Evolutionary conservation across 371 early-diverging fungal genomes (phyloP).

Genomic region (Quaeritorhiza haematococci): DNA sequence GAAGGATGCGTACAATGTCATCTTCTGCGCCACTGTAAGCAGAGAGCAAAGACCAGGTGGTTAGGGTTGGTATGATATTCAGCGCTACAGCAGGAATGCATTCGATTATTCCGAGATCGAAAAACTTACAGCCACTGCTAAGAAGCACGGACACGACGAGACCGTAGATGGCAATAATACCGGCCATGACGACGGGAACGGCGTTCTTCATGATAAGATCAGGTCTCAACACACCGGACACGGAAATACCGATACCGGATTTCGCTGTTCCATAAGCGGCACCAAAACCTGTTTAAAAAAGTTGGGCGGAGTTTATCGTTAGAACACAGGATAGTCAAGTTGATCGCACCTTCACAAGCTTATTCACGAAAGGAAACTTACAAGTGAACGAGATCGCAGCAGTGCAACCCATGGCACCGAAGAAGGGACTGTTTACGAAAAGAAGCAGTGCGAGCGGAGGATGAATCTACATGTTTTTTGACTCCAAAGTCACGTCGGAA

Average conservation of each 20-base stretch:
- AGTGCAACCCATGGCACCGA: slow-evolving; percentile 93
- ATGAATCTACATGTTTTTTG: neutral
- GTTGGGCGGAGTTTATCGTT: neutral
- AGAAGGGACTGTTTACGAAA: slow-evolving; percentile 70
- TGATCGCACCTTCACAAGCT: no score
- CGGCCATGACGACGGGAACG: slow-evolving; percentile 96
- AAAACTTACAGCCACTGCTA: slow-evolving; percentile 72
- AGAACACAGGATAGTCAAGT: neutral
- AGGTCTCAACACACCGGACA: slow-evolving; percentile 88
- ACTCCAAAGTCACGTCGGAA: neutral
- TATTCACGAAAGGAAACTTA: slow-evolving; percentile 64
- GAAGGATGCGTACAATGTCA: slow-evolving; percentile 62
- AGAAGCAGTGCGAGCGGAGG: neutral
- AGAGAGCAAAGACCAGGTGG: no score
- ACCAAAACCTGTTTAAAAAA: slow-evolving; percentile 45
- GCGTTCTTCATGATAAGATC: slow-evolving; percentile 85
- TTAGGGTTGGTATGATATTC: no score
- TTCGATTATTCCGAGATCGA: no score
- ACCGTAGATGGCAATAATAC: slow-evolving; percentile 96
- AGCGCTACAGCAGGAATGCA: no score
- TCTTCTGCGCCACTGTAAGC: slow-evolving; percentile 16
- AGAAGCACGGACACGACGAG: slow-evolving; percentile 90
- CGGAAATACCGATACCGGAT: slow-evolving; percentile 93
- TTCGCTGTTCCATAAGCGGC: slow-evolving; percentile 98
- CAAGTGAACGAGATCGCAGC: slow-evolving; percentile 93